phyloP scores from a whole-genome alignment of 2,329 filamentous ascomycete genomes.

The Alternaria consortialis region DNA sequence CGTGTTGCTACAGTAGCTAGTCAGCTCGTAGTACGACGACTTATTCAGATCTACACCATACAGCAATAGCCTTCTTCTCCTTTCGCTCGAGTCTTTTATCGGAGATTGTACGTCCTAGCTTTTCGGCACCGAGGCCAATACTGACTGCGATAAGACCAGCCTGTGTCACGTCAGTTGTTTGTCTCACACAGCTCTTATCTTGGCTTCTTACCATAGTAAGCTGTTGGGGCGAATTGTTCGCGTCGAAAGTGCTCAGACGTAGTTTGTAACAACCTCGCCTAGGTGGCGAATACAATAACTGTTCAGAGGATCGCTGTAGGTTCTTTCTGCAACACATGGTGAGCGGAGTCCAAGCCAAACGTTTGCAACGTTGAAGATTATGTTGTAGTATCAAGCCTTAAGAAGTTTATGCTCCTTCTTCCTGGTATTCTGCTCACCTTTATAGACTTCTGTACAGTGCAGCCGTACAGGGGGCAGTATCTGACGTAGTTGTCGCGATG shows the following conservation, averaged over 20 bases:
- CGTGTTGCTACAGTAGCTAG: conserved; percentile 21
- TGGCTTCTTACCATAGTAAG: neutral
- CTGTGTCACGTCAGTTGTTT: conserved; percentile 19
- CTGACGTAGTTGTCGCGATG: neutral
- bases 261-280: conserved; percentile 12
- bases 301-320: neutral
- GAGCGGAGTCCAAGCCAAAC: neutral
- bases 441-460: neutral
- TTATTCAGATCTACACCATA: conserved; percentile 1
- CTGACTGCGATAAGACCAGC: conserved; percentile 31
- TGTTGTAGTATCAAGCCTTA: neutral
- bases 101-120: conserved; percentile 30
- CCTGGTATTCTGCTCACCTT: neutral
- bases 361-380: neutral
- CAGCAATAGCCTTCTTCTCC: conserved; percentile 34
- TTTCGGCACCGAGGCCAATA: conserved; percentile 33
- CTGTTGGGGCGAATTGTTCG: neutral
- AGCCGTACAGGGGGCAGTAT: neutral
- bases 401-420: neutral
- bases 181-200: neutral
- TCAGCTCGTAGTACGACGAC: neutral
- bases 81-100: conserved; percentile 35
- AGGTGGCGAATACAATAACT: neutral
- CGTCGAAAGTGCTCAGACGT: neutral
- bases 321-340: conserved; percentile 8